Evolutionary conservation across 1,284 basidiomycete species (phyloP), one percentile per base, ranked within the genome.

Genomic region (Sparassis latifolia): DNA sequence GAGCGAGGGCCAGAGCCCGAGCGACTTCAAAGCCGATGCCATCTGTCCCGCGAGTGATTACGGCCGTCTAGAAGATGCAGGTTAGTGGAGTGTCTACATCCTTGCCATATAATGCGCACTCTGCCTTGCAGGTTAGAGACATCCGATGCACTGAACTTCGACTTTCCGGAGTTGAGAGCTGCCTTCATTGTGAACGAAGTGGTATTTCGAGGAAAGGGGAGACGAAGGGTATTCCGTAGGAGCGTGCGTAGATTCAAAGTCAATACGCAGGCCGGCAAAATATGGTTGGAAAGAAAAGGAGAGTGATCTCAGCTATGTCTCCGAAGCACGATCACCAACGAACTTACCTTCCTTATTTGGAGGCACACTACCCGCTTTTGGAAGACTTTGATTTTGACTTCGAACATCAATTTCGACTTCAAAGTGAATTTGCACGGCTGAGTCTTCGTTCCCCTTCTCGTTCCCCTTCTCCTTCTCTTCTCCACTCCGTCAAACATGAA

Each of bases 11-110:
- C 38, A 74, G 63, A n/a, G 68, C 60, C 42, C 65, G 65, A 28
- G 72, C 68, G 44, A 73, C 65, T 51, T 75, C 71, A 47, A 66
- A 69, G 12, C 73, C 69, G 40, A 75, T 72, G 37, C 71, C 71
- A 30, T 61, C 60, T 0, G 71, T 72, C 9, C 69, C 74, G 28
- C 72, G 72, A 6, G 74, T 76, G 12, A 76, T 65, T n/a, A 77
- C 55, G 4, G 70, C 69, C 38, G 67, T 69, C 64, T 69, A 30
- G 6, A 30, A 10, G 3, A 38, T n/a, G 28, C 5, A 37, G 7
- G 12, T 42, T 5, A 42, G 40, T 9, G 6, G 20, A 20, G 20
- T 20, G 20, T 20, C 20, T 20, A 20, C 20, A 20, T 20, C 20
- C 20, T 20, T 2, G 3, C 29, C 2, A 39, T 39, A 9, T 33